These are phyloP conservation scores for Tetrapyrgos nigripes DNA, from an alignment of 1,284 basidiomycete genomes.

Conservation along the genomic window DNA sequence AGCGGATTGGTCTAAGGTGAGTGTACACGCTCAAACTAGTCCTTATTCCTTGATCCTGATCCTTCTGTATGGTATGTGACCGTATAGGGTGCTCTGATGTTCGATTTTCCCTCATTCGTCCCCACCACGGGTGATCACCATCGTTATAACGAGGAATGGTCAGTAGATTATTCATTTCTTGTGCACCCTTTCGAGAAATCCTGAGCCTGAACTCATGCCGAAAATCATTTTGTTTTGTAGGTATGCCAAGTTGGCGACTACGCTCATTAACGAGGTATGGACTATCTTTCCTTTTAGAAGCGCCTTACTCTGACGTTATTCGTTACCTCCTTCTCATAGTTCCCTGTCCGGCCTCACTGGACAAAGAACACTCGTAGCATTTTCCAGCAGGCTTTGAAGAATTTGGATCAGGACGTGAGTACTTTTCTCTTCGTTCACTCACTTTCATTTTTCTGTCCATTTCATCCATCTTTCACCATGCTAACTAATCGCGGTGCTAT, in stretches of 20 bases:
- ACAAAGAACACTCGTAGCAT: slow-evolving; percentile 40
- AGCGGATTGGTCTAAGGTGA: slow-evolving; percentile 41
- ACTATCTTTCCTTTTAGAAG: background rate
- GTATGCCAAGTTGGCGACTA: slow-evolving; percentile 34
- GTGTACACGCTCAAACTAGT: background rate
- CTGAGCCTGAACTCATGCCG: background rate
- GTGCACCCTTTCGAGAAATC: background rate
- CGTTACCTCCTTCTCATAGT: slow-evolving; percentile 22
- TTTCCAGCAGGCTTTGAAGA: slow-evolving; percentile 35
- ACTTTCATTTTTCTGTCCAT: too few species aligned
- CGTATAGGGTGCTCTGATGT: slow-evolving; percentile 41
- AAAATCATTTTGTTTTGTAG: slow-evolving; percentile 17
- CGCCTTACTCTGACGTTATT: background rate
- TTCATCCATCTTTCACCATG: background rate
- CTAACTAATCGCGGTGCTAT: background rate
- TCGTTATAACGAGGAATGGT: slow-evolving; percentile 42
- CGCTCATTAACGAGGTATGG: slow-evolving; percentile 36
- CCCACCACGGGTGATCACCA: slow-evolving; percentile 39
- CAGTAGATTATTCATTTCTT: slow-evolving; percentile 1
- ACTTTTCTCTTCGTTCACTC: background rate
- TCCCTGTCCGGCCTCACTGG: slow-evolving; percentile 43
- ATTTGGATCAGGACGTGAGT: slow-evolving; percentile 38
- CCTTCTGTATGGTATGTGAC: background rate
- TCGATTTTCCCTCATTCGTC: slow-evolving; percentile 41
- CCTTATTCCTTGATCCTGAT: background rate